These are phyloP conservation scores for Linnemannia zychae DNA, from an alignment of 192 early-diverging fungal species.

Conservation along the genomic window DNA sequence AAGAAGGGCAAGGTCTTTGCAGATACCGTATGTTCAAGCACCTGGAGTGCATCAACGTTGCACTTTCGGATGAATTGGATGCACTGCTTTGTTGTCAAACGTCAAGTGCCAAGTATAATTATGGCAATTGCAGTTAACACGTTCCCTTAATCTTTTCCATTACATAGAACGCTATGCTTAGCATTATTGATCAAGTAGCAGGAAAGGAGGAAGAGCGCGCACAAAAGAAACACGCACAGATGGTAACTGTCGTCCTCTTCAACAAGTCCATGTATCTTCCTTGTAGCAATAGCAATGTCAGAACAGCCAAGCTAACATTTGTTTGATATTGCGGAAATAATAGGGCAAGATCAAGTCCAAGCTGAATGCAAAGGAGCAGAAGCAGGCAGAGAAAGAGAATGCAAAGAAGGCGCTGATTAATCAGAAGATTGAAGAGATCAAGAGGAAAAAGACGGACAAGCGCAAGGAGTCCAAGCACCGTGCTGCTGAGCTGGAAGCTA, in stretches of 20 bases:
- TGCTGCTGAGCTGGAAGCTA: slow-evolving; percentile 24
- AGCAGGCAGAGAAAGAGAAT: slow-evolving; percentile 39
- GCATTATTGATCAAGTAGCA: slow-evolving; percentile 49
- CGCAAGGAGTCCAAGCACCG: slow-evolving; percentile 48
- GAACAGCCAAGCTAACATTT: neutral
- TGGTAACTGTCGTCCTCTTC: slow-evolving; percentile 10
- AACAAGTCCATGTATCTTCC: too few species aligned
- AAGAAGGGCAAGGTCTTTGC: slow-evolving; percentile 54
- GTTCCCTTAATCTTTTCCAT: neutral
- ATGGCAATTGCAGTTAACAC: neutral
- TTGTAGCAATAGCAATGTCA: neutral
- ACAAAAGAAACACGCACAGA: slow-evolving; percentile 31
- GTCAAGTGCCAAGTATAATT: neutral
- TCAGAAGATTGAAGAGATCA: slow-evolving; percentile 51
- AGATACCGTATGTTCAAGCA: slow-evolving; percentile 29
- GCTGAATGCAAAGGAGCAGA: slow-evolving; percentile 32
- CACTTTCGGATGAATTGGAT: neutral
- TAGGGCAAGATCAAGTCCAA: slow-evolving; percentile 57
- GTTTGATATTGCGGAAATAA: too few species aligned
- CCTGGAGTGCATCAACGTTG: neutral
- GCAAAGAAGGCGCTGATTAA: slow-evolving; percentile 46
- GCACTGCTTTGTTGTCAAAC: neutral
- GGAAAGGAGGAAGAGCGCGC: slow-evolving; percentile 47
- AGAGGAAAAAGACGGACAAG: slow-evolving; percentile 49
- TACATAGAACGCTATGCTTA: slow-evolving; percentile 43